A percentile compares a stretch with the other conserved stretches of the same genome.
Evolutionary conservation across 768 basidiomycete genomes (phyloP).

Genomic region (Chlorophyllum brunneum): DNA sequence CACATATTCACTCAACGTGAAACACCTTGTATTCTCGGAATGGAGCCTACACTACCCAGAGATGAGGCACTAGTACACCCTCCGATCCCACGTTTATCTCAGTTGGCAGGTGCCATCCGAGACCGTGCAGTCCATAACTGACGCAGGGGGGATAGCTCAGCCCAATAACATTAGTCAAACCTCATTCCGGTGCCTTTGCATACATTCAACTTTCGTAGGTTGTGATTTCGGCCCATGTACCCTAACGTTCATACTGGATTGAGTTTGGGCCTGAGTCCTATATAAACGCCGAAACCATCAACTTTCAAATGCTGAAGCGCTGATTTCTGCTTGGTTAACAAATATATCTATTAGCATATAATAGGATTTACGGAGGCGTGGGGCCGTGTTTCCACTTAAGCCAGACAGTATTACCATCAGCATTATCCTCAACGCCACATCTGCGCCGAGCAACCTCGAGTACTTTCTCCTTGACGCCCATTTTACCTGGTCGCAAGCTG

Average conservation of each 20-base stretch:
- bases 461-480: conserved; percentile 73
- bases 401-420: conserved; percentile 57
- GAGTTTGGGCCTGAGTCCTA: background rate
- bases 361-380: background rate
- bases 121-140: background rate
- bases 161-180: background rate
- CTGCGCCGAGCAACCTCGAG: conserved; percentile 68
- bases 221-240: background rate
- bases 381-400: conserved; percentile 50
- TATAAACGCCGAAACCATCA: too few species aligned
- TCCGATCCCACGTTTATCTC: conserved; percentile 6
- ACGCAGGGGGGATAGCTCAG: too few species aligned
- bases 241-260: background rate
- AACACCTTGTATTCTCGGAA: conserved; percentile 11
- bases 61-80: too few species aligned
- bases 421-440: conserved; percentile 58
- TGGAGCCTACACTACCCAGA: conserved; percentile 2
- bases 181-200: background rate
- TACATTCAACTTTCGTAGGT: background rate
- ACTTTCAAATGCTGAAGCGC: too few species aligned
- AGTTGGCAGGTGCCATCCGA: background rate
- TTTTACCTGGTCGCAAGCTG: conserved; percentile 43
- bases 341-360: too few species aligned
- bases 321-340: too few species aligned
- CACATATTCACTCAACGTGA: conserved; percentile 4